These are phyloP conservation scores for Pseudocercospora crystallina DNA, from an alignment of 2,329 filamentous ascomycete genomes.

Conservation along the genomic window DNA sequence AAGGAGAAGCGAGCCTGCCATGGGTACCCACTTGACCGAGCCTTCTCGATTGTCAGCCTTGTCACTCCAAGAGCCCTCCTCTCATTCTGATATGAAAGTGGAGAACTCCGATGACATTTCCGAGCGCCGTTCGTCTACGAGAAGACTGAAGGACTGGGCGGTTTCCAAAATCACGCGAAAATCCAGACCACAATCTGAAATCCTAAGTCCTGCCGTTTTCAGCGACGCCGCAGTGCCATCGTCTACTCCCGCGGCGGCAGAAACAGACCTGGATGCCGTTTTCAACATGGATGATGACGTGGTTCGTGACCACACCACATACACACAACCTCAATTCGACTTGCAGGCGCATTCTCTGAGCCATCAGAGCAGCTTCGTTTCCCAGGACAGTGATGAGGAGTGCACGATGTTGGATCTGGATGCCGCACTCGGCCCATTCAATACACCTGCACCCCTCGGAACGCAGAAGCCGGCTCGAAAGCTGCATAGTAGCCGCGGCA, in stretches of 20 bases:
- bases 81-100: neutral
- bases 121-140: constrained; percentile 41
- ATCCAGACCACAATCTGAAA: constrained; percentile 16
- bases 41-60: constrained; percentile 32
- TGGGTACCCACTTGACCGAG: constrained; percentile 26
- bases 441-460: constrained; percentile 67
- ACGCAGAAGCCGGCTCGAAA: constrained; percentile 68
- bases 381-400: constrained; percentile 49
- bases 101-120: constrained; percentile 11
- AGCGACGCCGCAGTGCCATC: neutral
- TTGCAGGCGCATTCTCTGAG: constrained; percentile 8
- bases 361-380: constrained; percentile 15
- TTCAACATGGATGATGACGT: constrained; percentile 24
- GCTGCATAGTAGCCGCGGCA: constrained; percentile 74
- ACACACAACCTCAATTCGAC: constrained; percentile 4
- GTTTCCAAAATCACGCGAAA: constrained; percentile 54
- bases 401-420: constrained; percentile 91
- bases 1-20: constrained; percentile 40
- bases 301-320: constrained; percentile 5
- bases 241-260: constrained; percentile 20
- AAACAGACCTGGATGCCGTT: constrained; percentile 35
- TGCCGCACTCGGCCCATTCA: constrained; percentile 87
- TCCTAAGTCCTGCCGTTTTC: neutral
- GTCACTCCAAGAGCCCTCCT: constrained; percentile 32
- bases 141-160: constrained; percentile 72